Percentiles rank a stretch among this genome's conserved stretches.
Conservation (phyloP, 306 rosid species). For the Arachis hypogaea region DNA sequence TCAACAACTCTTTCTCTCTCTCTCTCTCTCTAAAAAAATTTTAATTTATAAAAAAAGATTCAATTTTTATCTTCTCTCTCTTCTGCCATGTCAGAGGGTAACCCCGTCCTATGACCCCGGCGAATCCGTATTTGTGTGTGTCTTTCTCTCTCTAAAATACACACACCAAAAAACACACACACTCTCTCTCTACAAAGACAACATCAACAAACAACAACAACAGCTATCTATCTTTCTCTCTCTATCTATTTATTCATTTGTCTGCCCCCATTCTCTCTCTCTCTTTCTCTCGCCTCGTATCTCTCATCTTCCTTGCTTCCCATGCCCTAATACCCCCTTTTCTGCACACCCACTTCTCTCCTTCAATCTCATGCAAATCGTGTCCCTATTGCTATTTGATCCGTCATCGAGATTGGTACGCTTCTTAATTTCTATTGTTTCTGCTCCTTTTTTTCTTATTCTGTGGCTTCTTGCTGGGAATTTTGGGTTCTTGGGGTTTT, state of each 20-base stretch:
- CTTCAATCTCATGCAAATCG: conserved; percentile 45
- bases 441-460: conserved; percentile 17
- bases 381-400: conserved; percentile 53
- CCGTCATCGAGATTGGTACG: conserved; percentile 57
- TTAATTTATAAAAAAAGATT: no score
- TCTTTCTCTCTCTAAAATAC: conserved; percentile 58
- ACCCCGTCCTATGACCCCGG: conserved; percentile 91
- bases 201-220: conserved; percentile 50
- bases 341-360: conserved; percentile 30
- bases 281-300: conserved; percentile 53
- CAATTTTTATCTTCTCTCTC: conserved; percentile 43
- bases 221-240: conserved; percentile 57
- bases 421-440: conserved; percentile 47
- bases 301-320: conserved; percentile 47
- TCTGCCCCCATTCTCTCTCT: conserved; percentile 44
- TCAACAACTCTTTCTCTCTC: conserved; percentile 29
- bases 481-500: conserved; percentile 37
- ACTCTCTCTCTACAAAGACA: conserved; percentile 43
- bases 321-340: conserved; percentile 70
- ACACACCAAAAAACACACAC: conserved; percentile 19
- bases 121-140: conserved; percentile 79
- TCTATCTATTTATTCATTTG: conserved; percentile 69
- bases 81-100: conserved; percentile 93
- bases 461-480: conserved; percentile 15
- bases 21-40: no score